phyloP scores from a whole-genome alignment of 768 basidiomycete species.

The Lenzites betulinus region DNA sequence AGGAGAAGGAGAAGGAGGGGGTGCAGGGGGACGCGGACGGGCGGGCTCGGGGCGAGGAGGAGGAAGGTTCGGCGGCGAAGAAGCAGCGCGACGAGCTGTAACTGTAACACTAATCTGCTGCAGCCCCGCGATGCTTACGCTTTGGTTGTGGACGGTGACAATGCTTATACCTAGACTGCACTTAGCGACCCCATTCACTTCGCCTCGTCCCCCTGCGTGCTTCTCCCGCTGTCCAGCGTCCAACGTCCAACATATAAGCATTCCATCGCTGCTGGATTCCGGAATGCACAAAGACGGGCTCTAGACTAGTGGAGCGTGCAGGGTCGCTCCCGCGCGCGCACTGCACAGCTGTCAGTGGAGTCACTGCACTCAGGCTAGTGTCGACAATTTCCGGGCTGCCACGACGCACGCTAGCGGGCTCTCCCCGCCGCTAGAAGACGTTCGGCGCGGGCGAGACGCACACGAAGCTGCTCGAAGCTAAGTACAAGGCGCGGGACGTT shows the following conservation, averaged over 20 bases:
- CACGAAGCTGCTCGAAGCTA: neutral
- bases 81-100: conserved; percentile 30
- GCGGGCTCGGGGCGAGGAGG: conserved; percentile 11
- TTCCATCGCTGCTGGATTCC: too few relatives aligned
- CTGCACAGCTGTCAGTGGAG: too few relatives aligned
- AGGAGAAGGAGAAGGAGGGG: conserved; percentile 8
- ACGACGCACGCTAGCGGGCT: too few relatives aligned
- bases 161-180: conserved; percentile 2
- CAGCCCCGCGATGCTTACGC: too few relatives aligned
- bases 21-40: conserved; percentile 12
- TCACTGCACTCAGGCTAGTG: too few relatives aligned
- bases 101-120: neutral
- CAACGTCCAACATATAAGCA: too few relatives aligned
- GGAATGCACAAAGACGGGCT: too few relatives aligned
- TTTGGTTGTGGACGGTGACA: neutral
- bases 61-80: conserved; percentile 16
- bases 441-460: neutral
- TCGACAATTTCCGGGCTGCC: too few relatives aligned
- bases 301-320: too few relatives aligned
- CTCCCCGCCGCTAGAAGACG: neutral
- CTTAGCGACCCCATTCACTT: neutral
- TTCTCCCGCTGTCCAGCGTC: neutral
- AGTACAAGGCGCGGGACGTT: too few relatives aligned
- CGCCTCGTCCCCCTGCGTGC: neutral
- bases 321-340: too few relatives aligned